Conservation (phyloP, 2,329 filamentous ascomycete species). For the Ceratocystis lukuohia region DNA sequence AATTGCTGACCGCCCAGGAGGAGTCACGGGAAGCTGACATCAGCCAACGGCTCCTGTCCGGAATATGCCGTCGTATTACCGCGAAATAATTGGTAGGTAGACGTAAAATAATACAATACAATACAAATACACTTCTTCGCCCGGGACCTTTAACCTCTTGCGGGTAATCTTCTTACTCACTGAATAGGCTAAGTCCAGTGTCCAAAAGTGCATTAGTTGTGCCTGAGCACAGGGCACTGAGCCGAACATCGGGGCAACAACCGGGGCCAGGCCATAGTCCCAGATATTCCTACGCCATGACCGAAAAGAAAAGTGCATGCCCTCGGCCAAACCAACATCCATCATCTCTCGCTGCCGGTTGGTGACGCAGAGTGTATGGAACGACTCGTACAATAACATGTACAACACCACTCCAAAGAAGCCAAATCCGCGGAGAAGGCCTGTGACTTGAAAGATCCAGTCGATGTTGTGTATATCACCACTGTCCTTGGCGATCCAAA, state of each 20-base stretch:
- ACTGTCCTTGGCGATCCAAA: constrained; percentile 38
- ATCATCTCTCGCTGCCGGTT: constrained; percentile 53
- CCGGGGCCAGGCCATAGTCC: constrained; percentile 52
- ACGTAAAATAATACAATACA: no score
- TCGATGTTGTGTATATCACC: constrained; percentile 39
- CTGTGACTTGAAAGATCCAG: constrained; percentile 49
- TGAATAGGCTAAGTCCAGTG: constrained; percentile 52
- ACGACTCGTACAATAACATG: constrained; percentile 54
- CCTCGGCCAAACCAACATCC: constrained; percentile 48
- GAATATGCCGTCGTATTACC: no score
- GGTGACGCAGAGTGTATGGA: constrained; percentile 48
- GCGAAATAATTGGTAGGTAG: no score
- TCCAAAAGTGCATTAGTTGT: constrained; percentile 57
- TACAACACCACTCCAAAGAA: constrained; percentile 51
- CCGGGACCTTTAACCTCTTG: constrained; percentile 9
- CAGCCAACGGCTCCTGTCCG: no score
- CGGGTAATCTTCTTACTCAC: constrained; percentile 56
- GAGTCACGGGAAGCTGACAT: no score
- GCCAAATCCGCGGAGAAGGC: constrained; percentile 44
- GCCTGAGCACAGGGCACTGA: constrained; percentile 55
- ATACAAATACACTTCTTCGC: background rate
- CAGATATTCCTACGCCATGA: constrained; percentile 41
- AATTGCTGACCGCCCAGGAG: no score
- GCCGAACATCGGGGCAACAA: constrained; percentile 55
- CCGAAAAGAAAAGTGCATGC: constrained; percentile 52